Base-by-base conservation (phyloP, 139 green algal genomes). In the Chlamydomonas asymmetrica region DNA sequence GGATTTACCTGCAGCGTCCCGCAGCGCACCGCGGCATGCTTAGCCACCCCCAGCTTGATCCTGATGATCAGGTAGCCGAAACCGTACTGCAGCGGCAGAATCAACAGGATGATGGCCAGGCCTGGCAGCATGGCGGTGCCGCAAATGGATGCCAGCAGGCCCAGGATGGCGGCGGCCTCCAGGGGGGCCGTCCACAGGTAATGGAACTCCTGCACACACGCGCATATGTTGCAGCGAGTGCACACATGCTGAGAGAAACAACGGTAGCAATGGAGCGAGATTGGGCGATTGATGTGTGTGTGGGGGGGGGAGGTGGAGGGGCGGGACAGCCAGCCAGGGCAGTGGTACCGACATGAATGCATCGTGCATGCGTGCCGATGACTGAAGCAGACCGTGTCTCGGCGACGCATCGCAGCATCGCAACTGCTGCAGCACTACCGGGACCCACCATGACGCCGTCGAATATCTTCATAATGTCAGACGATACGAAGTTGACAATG, bases 101-200 rank as follows among this genome's bases (percentile, higher is more conserved):
- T 57, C 70, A 76, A 41, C 40, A 76, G 70, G 70, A 76, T 76
- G 40, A 76, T 57, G 56, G 56, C 70, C 39, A 76, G 56, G 31
- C 70, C 70, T 8, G 70, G 70, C 18, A 76, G 70, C 56, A 76
- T 76, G 31, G 40, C 48, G 16, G 82, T 59, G 41, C 66, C 60
- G 18, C 87, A 80, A 43, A 90, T 80, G 40, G 78, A 77, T 37
- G 75, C 80, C 43, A 91, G 78, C 54, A 91, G 83, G 22, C 56
- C 74, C 29, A 91, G 79, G 71, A 91, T 91, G 75, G 82, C 82
- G 22, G 65, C 74, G 25, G 87, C 87, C 75, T 91, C 87, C 18
- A 89, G 70, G 31, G 87, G 87, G 8, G 82, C 79, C n/a, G 82
- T 85, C 87, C 87, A 91, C 61, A 91, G 82, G 80, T 89, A 91